A percentile compares a stretch with the other conserved stretches of the same genome.
Conservation (phyloP, 164 flowering plant genomes). For the Tetrastigma voinierianum region DNA sequence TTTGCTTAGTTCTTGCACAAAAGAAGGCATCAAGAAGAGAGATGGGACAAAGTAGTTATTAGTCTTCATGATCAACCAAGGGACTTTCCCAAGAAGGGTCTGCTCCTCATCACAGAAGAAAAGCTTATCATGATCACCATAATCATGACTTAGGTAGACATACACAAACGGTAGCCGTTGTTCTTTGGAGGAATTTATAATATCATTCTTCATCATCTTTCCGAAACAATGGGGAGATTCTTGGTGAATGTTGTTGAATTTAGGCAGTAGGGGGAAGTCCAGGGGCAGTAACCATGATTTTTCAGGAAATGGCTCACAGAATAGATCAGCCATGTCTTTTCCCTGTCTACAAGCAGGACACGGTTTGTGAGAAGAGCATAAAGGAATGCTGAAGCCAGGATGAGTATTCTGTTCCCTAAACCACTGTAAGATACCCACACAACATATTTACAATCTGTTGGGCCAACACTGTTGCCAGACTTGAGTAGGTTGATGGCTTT, state of each 20-base stretch:
- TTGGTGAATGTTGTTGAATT: slow-evolving; percentile 39
- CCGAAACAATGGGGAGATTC: slow-evolving; percentile 53
- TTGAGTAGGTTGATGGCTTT: slow-evolving; percentile 43
- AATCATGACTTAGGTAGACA: slow-evolving; percentile 69
- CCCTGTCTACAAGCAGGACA: slow-evolving; percentile 71
- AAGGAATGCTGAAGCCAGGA: slow-evolving; percentile 73
- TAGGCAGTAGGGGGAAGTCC: slow-evolving; percentile 50
- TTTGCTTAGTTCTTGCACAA: slow-evolving; percentile 46
- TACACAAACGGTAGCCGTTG: slow-evolving; percentile 41
- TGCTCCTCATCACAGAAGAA: slow-evolving; percentile 87
- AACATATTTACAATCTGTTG: slow-evolving; percentile 62
- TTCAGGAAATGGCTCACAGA: slow-evolving; percentile 87
- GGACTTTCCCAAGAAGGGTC: slow-evolving; percentile 37
- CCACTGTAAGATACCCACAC: slow-evolving; percentile 86
- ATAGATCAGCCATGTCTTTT: slow-evolving; percentile 59
- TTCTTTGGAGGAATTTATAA: slow-evolving; percentile 12
- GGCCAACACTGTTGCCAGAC: slow-evolving; percentile 24
- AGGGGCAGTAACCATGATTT: slow-evolving; percentile 68
- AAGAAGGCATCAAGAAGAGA: slow-evolving; percentile 72
- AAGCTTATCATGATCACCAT: slow-evolving; percentile 63
- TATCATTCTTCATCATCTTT: slow-evolving; percentile 46
- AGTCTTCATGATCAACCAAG: slow-evolving; percentile 72
- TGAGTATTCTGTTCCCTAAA: slow-evolving; percentile 77
- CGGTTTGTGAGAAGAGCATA: slow-evolving; percentile 83
- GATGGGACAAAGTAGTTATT: slow-evolving; percentile 81